phyloP scores from a whole-genome alignment of 176 grass and related monocot genomes.

The Melocanna baccifera region DNA sequence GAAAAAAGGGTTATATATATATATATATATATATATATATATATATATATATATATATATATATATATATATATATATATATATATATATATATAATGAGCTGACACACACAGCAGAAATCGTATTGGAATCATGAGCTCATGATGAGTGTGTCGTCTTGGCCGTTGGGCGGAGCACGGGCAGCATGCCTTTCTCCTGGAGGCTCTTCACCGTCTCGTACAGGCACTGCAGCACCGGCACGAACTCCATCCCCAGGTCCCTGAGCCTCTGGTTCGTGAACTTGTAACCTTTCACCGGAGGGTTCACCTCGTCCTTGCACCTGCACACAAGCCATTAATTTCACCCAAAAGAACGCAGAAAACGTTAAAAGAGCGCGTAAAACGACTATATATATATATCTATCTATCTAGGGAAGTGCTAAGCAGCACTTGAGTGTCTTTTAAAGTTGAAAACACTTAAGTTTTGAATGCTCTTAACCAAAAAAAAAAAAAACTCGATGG shows the following conservation, averaged over 20 bases:
- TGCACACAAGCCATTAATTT: not conserved
- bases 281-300: constrained; percentile 56
- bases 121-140: not conserved
- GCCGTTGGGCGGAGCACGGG: constrained; percentile 13
- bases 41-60: too few species aligned
- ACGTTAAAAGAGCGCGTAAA: not conserved
- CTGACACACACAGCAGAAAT: not conserved
- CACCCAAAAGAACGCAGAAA: not conserved
- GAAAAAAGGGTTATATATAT: not conserved
- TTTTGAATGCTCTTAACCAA: too few species aligned
- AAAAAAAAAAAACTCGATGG: too few species aligned
- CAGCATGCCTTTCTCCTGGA: constrained; percentile 54
- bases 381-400: too few species aligned
- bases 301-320: constrained; percentile 66
- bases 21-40: too few species aligned
- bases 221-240: constrained; percentile 46
- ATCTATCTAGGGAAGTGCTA: too few species aligned
- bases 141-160: not conserved
- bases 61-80: too few species aligned
- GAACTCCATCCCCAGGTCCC: constrained; percentile 67
- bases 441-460: too few species aligned
- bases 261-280: constrained; percentile 71
- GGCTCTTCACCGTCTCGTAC: constrained; percentile 45
- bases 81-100: not conserved
- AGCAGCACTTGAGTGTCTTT: too few species aligned